A percentile compares a stretch with the other conserved stretches of the same genome.
Conservation (phyloP, 371 early-diverging fungal species). For the Amoeboradix gromovi region DNA sequence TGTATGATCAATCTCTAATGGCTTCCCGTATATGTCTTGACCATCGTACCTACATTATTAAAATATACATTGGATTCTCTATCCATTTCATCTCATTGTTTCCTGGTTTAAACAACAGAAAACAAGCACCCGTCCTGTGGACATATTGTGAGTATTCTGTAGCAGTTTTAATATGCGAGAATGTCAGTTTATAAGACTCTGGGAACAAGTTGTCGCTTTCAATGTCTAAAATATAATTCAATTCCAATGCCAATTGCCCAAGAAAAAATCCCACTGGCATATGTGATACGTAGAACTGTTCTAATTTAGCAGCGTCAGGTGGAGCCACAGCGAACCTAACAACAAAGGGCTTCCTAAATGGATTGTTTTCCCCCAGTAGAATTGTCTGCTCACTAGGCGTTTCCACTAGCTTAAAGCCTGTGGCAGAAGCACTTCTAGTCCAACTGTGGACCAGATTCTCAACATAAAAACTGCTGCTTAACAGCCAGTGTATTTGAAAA, state of each 20-base stretch:
- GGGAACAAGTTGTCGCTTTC: slow-evolving; percentile 44
- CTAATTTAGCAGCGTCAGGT: slow-evolving; percentile 16
- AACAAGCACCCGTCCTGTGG: background rate
- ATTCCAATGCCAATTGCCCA: slow-evolving; percentile 39
- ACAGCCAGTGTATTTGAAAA: slow-evolving; percentile 76
- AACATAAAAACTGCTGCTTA: slow-evolving; percentile 60
- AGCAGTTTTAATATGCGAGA: slow-evolving; percentile 32
- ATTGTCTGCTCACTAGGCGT: slow-evolving; percentile 55
- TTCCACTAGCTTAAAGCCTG: slow-evolving; percentile 63
- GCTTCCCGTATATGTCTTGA: background rate
- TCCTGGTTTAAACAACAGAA: background rate
- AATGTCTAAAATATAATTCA: slow-evolving; percentile 70
- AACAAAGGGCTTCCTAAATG: slow-evolving; percentile 49
- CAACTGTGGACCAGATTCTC: slow-evolving; percentile 58
- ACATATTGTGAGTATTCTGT: slow-evolving; percentile 53
- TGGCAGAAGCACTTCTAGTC: slow-evolving; percentile 52
- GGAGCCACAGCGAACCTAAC: slow-evolving; percentile 33
- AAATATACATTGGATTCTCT: background rate
- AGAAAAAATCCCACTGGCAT: slow-evolving; percentile 45
- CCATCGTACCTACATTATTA: too few relatives aligned
- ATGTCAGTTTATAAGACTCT: slow-evolving; percentile 18
- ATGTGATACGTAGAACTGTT: slow-evolving; percentile 8
- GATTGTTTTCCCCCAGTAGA: slow-evolving; percentile 32
- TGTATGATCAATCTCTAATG: background rate
- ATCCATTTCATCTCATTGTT: background rate